Conservation (phyloP, 2,329 filamentous ascomycete genomes). For the Alternaria ventricosa region DNA sequence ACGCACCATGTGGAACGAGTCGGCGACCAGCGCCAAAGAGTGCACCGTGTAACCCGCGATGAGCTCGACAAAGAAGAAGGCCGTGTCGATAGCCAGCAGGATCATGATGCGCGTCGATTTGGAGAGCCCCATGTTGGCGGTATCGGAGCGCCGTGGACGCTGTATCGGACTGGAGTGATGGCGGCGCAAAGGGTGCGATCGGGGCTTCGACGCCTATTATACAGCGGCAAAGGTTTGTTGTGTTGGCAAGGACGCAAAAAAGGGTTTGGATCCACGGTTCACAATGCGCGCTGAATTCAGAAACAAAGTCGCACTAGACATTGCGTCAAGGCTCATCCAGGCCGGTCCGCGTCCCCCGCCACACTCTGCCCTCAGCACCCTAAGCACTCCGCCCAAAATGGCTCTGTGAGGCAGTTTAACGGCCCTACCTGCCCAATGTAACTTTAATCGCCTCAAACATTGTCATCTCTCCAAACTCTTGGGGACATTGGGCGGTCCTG, state of each 20-base stretch:
- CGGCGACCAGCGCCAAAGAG: slow-evolving; percentile 91
- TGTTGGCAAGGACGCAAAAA: not conserved
- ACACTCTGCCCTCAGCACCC: not conserved
- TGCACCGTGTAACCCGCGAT: slow-evolving; percentile 82
- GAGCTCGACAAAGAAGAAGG: slow-evolving; percentile 90
- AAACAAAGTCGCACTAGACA: not conserved
- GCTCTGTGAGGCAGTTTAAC: not conserved
- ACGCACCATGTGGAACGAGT: slow-evolving; percentile 96
- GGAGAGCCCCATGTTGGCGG: slow-evolving; percentile 76
- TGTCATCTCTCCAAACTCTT: not conserved
- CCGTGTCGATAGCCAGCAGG: slow-evolving; percentile 86
- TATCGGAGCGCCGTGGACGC: slow-evolving; percentile 9
- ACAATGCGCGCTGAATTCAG: not conserved
- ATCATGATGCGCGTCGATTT: slow-evolving; percentile 92
- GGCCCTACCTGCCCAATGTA: not conserved
- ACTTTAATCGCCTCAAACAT: not conserved
- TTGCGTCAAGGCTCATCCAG: slow-evolving; percentile 4
- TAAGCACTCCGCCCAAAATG: not conserved
- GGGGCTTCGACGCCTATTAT: not conserved
- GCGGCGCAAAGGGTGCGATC: not conserved
- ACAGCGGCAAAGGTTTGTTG: not conserved
- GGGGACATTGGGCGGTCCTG: not conserved
- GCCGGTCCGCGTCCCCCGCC: not conserved
- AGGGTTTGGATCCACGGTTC: not conserved
- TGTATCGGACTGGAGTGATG: not conserved